These are phyloP conservation scores for Pezicula radicicola DNA, from an alignment of 2,329 filamentous ascomycete species.

Conservation along the genomic window DNA sequence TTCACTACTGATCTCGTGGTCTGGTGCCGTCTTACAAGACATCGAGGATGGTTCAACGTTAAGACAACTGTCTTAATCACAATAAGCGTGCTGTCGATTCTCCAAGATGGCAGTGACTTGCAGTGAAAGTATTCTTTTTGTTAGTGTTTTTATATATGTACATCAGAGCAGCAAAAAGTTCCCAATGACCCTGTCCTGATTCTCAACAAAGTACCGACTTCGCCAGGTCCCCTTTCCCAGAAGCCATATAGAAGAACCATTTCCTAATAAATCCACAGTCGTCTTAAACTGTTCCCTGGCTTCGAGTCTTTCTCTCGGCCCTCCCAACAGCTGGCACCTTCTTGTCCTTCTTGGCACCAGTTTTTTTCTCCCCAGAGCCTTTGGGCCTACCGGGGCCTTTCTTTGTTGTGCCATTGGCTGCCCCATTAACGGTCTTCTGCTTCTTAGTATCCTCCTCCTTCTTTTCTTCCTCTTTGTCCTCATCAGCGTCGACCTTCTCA, in stretches of 20 bases:
- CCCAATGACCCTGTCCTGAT: not conserved
- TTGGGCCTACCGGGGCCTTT: slow-evolving; percentile 7
- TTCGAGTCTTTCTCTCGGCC: slow-evolving; percentile 24
- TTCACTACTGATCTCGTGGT: no score
- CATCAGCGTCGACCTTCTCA: slow-evolving; percentile 6
- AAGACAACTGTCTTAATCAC: no score
- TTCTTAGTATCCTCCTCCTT: slow-evolving; percentile 10
- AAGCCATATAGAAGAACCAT: not conserved
- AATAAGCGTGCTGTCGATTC: no score
- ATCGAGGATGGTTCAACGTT: no score
- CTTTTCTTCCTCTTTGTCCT: slow-evolving; percentile 2
- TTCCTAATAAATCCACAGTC: not conserved
- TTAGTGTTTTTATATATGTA: not conserved
- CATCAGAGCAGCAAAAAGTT: not conserved
- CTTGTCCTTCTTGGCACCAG: slow-evolving; percentile 23
- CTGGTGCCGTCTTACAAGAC: no score
- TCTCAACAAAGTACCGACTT: slow-evolving; percentile 1
- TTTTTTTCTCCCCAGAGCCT: not conserved
- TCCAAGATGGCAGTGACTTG: no score
- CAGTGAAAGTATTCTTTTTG: no score
- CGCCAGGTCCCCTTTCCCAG: slow-evolving; percentile 4
- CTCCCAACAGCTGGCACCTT: slow-evolving; percentile 21
- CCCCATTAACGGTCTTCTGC: slow-evolving; percentile 8
- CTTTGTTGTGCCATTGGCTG: slow-evolving; percentile 12
- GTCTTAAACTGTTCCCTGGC: slow-evolving; percentile 16